Conservation (phyloP, 106 monocot genomes). For the Acorus calamus region DNA sequence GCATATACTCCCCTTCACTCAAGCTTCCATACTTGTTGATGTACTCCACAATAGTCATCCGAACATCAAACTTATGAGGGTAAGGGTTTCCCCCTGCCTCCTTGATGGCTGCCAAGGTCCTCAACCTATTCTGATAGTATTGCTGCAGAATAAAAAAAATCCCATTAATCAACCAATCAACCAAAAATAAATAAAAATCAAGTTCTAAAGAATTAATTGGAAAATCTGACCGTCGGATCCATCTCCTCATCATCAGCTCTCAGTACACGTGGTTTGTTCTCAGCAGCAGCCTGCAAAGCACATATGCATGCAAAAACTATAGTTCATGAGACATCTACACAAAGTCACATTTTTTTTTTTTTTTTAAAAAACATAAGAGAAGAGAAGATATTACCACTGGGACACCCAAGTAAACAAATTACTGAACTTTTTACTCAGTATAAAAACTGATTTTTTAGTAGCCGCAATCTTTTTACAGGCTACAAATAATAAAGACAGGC, state of each 20-base stretch:
- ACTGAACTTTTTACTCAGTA: too few species aligned
- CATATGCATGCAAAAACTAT: not conserved
- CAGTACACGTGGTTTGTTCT: slow-evolving; percentile 14
- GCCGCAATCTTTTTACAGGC: too few species aligned
- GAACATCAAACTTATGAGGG: slow-evolving; percentile 74
- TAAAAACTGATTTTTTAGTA: too few species aligned
- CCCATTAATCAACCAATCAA: not conserved
- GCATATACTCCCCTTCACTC: slow-evolving; percentile 55
- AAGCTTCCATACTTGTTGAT: slow-evolving; percentile 40
- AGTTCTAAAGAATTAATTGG: not conserved
- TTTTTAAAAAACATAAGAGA: slow-evolving; percentile 2
- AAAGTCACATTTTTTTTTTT: not conserved
- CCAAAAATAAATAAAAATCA: slow-evolving; percentile 1
- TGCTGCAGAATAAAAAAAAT: slow-evolving; percentile 33
- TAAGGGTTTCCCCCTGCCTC: slow-evolving; percentile 50
- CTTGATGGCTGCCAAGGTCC: slow-evolving; percentile 39
- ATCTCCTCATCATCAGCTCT: slow-evolving; percentile 75
- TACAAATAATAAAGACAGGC: too few species aligned
- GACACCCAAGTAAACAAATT: too few species aligned
- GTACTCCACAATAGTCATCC: slow-evolving; percentile 48
- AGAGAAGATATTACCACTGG: not conserved
- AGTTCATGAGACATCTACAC: not conserved
- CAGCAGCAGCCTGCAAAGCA: slow-evolving; percentile 16
- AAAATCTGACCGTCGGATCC: slow-evolving; percentile 63
- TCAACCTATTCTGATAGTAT: slow-evolving; percentile 85